phyloP scores from a whole-genome alignment of 805 yeast species.

The Schwanniomyces occidentalis region DNA sequence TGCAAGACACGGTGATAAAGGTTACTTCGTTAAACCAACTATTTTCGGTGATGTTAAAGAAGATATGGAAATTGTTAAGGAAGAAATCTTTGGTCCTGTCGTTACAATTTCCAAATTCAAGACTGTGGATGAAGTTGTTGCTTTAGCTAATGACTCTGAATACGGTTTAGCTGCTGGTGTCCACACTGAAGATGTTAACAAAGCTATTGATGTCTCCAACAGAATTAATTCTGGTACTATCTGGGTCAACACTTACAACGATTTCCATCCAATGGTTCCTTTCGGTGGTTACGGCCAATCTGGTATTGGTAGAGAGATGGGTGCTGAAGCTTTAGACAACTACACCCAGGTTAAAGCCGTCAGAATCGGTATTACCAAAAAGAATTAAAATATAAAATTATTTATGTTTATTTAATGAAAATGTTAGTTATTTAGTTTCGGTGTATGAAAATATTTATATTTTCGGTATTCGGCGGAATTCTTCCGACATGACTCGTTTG shows the following conservation, averaged over 20 bases:
- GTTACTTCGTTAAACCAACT: conserved; percentile 77
- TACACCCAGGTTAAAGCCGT: conserved; percentile 89
- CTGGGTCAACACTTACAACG: conserved; percentile 90
- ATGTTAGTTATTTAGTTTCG: no score
- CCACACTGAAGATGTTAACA: conserved; percentile 73
- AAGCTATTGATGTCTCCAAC: conserved; percentile 73
- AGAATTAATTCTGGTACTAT: conserved; percentile 84
- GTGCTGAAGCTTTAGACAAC: conserved; percentile 79
- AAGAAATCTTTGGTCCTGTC: conserved; percentile 95
- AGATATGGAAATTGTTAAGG: conserved; percentile 73
- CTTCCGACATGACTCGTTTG: no score
- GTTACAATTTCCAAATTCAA: conserved; percentile 80
- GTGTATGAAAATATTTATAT: no score
- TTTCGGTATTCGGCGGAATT: no score
- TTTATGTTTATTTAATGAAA: no score
- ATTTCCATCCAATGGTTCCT: conserved; percentile 83
- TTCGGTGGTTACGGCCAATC: conserved; percentile 92
- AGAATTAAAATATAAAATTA: conserved; percentile 8
- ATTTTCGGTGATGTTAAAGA: conserved; percentile 79
- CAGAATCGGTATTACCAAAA: conserved; percentile 44
- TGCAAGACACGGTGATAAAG: conserved; percentile 66
- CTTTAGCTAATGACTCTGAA: conserved; percentile 72
- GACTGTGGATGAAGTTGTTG: conserved; percentile 78
- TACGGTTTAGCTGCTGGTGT: conserved; percentile 93
- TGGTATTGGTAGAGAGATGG: conserved; percentile 94